phyloP scores from a whole-genome alignment of 345 rosid genomes.

The Salix suchowensis region DNA sequence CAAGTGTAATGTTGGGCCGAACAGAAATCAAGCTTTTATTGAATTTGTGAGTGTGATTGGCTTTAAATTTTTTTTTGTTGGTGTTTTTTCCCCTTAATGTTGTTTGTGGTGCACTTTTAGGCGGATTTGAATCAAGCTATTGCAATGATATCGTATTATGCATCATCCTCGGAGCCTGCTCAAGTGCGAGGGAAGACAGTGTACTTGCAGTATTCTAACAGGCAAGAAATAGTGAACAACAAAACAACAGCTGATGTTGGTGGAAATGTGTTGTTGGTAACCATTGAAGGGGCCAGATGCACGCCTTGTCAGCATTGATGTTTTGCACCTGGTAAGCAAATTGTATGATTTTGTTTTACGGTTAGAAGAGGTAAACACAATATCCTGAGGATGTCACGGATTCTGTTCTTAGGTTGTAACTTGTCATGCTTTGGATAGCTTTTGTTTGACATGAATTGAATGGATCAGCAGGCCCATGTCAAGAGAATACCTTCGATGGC shows the following conservation, averaged over 20 bases:
- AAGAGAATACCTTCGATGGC: conserved; percentile 98
- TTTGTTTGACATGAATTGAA: conserved; percentile 86
- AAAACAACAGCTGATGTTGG: conserved; percentile 97
- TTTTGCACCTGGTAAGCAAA: conserved; percentile 83
- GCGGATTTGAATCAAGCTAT: conserved; percentile 97
- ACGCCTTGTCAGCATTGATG: conserved; percentile 97
- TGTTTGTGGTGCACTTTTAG: conserved; percentile 30
- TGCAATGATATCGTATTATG: conserved; percentile 92
- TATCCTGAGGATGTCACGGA: conserved; percentile 26
- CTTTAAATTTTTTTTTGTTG: not conserved
- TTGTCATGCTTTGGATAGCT: conserved; percentile 58
- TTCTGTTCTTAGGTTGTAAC: conserved; percentile 67
- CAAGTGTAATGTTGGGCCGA: conserved; percentile 98
- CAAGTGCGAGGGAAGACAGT: conserved; percentile 99
- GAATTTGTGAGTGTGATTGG: conserved; percentile 68
- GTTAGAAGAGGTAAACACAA: conserved; percentile 35
- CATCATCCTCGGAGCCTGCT: conserved; percentile 97
- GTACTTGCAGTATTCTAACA: conserved; percentile 92
- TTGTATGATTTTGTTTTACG: conserved; percentile 22
- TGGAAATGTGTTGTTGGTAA: conserved; percentile 89
- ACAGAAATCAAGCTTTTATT: conserved; percentile 95
- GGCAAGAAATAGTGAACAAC: conserved; percentile 98
- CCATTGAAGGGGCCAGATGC: conserved; percentile 93
- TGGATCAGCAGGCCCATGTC: conserved; percentile 99
- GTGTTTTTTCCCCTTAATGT: not conserved